A percentile compares a stretch with the other conserved stretches of the same genome.
Evolutionary conservation across 1,139 yeast species (phyloP).

Genomic region (Taphrina sp.): DNA sequence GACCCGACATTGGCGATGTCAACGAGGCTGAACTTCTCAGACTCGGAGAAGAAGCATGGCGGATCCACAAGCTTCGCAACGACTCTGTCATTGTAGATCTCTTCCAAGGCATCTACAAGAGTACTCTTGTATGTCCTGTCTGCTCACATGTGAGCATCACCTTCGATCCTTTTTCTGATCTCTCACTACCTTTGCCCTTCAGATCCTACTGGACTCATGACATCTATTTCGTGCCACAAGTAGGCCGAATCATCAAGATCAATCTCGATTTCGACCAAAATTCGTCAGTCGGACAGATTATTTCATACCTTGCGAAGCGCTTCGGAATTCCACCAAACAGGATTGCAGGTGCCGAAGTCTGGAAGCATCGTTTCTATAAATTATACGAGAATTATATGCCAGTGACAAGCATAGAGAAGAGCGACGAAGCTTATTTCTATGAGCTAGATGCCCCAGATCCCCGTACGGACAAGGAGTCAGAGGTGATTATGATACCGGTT

Average conservation of each 20-base stretch:
- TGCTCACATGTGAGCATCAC: slow-evolving; percentile 81
- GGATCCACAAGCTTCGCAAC: slow-evolving; percentile 72
- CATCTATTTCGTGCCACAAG: slow-evolving; percentile 60
- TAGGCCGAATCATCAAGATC: slow-evolving; percentile 48
- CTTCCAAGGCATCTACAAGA: slow-evolving; percentile 86
- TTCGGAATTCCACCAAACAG: slow-evolving; percentile 48
- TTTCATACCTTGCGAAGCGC: slow-evolving; percentile 58
- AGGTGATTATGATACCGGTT: slow-evolving; percentile 66
- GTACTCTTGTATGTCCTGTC: slow-evolving; percentile 82
- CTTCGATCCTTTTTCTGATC: slow-evolving; percentile 89
- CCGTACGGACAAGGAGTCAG: slow-evolving; percentile 29
- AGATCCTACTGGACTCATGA: slow-evolving; percentile 70
- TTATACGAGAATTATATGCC: slow-evolving; percentile 64
- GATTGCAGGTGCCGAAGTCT: slow-evolving; percentile 68
- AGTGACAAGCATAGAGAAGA: slow-evolving; percentile 58
- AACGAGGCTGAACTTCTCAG: slow-evolving; percentile 53
- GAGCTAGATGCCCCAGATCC: slow-evolving; percentile 51
- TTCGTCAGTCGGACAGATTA: slow-evolving; percentile 64
- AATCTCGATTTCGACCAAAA: slow-evolving; percentile 66
- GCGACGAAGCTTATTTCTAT: slow-evolving; percentile 67
- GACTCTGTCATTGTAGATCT: slow-evolving; percentile 82
- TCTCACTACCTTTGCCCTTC: slow-evolving; percentile 85
- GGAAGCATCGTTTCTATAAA: slow-evolving; percentile 64
- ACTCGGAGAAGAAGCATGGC: slow-evolving; percentile 78
- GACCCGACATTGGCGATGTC: slow-evolving; percentile 71